Base-by-base conservation (phyloP, 2,329 filamentous ascomycete species). In the Trichoderma breve region DNA sequence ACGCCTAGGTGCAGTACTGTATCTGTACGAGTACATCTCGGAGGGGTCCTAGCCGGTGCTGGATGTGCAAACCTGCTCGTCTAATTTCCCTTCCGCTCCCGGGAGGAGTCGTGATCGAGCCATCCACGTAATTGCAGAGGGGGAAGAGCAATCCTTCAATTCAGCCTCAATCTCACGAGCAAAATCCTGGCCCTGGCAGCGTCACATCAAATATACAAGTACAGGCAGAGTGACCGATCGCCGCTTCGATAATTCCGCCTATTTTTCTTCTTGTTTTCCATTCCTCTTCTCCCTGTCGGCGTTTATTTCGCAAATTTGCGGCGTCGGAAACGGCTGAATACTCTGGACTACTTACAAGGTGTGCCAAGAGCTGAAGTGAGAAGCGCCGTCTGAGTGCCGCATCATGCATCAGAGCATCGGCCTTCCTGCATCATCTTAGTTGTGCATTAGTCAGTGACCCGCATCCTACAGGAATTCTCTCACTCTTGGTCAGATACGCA, bases 11-110 rank as follows among this genome's bases (percentile, higher is more conserved):
- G 66, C 39, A 53, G 28, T 43, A 15, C 39, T 62, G 28, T 43
- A 61, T 36, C 57, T 62, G 57, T 43, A 43, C 39, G 43, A 57
- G 39, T n/a, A 43, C 39, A 70, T 61, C 30, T 53, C 39, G 39
- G 67, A 69, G 57, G 28, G n/a, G 47, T n/a, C 28, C 30, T 34
- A 30, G n/a, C 36, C 66, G 60, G 39, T 18, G 57, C 26, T 51
- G 57, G 28, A 36, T 51, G 36, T 32, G 65, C 36, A 43, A 61
- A 30, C 53, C 26, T 24, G 55, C 65, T 36, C 57, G 57, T 70
- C 57, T 62, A 70, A 70, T 70, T 70, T 70, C 67, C 67, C 36
- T 62, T 34, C 67, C 32, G 67, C 57, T 61, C 39, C 57, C 47
- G 28, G 36, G 28, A 61, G 58, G 67, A 70, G 55, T 53, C 67